Evolutionary conservation across 352 stramenopile species (phyloP), one percentile per base, ranked within the genome.

Genomic region (Phytophthora kernoviae): DNA sequence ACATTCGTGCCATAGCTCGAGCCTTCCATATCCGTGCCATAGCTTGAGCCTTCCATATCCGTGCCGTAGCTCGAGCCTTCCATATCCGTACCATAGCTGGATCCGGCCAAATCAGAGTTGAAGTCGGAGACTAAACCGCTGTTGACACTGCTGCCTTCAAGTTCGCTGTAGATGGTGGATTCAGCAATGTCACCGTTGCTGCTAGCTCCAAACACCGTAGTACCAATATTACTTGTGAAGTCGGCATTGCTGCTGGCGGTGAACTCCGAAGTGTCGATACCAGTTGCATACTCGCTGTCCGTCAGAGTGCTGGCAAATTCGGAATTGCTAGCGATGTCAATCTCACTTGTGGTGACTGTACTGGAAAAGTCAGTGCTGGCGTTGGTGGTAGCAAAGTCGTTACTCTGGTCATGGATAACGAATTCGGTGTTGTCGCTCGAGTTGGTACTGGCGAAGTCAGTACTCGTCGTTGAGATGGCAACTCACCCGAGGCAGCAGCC

Each of bases 341-440:
- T 72, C 17, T 68, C 68, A 52, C 49, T 75, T 18, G 71, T 77
- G 33, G 58, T 63, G 33, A 59, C 61, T 24, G 56, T 79, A 34
- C 67, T 77, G 39, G 52, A 54, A 18, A 65, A 75, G 37, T 77
- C 71, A n/a, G 45, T 62, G 48, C 46, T 72, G 47, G 26, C 32
- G 33, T 53, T 64, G 32, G 60, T 73, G n/a, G 44, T 41, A 15
- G 50, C 46, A 30, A 77, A 69, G 17, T 67, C 39, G 21, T 40
- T 51, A 39, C 60, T 74, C 11, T 26, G 62, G 27, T 75, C 62
- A 32, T 72, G 43, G n/a, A 75, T 45, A 43, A 63, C 36, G 60
- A 69, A 72, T 24, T 72, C 49, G 0, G 45, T 75, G 47, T 61
- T 72, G 34, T 69, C 70, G 18, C 58, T 75, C 3, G 62, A 58